Evolutionary conservation across 169 alveolate genomes (phyloP), one percentile per base, ranked within the genome.

Genomic region (Plasmodium coatneyi): DNA sequence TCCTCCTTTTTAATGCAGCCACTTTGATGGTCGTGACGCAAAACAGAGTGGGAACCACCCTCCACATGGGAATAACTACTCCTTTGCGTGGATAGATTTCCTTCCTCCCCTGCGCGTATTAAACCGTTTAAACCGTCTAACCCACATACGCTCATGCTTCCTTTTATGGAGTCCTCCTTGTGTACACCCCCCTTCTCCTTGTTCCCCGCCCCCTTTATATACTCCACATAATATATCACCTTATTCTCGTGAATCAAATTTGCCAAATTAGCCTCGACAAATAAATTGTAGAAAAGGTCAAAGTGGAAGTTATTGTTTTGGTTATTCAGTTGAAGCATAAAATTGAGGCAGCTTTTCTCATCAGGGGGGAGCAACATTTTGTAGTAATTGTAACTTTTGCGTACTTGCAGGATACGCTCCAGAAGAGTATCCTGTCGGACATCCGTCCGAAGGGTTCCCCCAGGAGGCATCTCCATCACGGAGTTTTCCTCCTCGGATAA

Each of bases 211-310:
- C 34, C 79, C 52, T 39, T 79, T 25, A 79, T 41, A 56, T 28
- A 89, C 49, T 89, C 94, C 19, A 89, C 49, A 32, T 89, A 89
- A 41, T 89, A 89, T 14, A 89, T 43, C 78, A 79, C 43, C 32
- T 60, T 89, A 52, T 89, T 89, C n/a, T 89, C 94, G 82, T 89
- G 87, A 12, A 89, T 36, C 9, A 89, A 25, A 39, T 89, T 52
- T 7, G 16, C 12, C 25, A 89, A 39, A 34, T 89, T 89, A 22
- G 12, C n/a, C 71, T 89, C 74, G 25, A 89, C 49, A 79, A 56
- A 89, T 28, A 56, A 32, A 28, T 89, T 80, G 82, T 56, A 89
- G 81, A 89, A 89, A 66, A 89, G 49, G 4, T 60, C 32, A 5
- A 89, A 79, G 30, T 89, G 94, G 36, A 79, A 89, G 66, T 25